Evolutionary conservation across 78 protist genomes (phyloP).

Genomic region (Dictyostelium capitatum): DNA sequence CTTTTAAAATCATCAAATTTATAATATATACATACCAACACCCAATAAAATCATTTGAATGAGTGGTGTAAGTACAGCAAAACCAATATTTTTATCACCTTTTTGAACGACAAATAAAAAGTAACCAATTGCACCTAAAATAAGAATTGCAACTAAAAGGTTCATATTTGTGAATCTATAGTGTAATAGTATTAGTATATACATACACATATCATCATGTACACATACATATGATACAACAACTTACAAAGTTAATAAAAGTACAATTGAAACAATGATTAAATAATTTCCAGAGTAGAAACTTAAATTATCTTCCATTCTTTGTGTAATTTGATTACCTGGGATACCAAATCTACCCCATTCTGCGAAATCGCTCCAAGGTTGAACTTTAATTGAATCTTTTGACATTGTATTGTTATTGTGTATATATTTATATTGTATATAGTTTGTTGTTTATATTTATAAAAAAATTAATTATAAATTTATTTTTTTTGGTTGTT

Average conservation of each 20-base stretch:
- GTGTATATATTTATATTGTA: too few relatives aligned
- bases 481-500: neutral
- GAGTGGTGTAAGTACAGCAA: neutral
- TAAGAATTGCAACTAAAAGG: conserved; percentile 36
- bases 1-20: too few relatives aligned
- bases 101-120: conserved; percentile 1
- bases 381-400: neutral
- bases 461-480: too few relatives aligned
- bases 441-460: too few relatives aligned
- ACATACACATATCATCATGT: too few relatives aligned
- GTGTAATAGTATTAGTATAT: neutral
- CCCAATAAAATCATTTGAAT: conserved; percentile 12
- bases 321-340: conserved; percentile 15
- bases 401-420: neutral
- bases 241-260: conserved; percentile 55
- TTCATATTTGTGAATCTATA: conserved; percentile 50
- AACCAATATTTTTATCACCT: conserved; percentile 13
- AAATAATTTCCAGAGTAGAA: conserved; percentile 60
- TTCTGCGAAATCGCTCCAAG: conserved; percentile 53
- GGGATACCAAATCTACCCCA: conserved; percentile 27
- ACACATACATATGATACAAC: too few relatives aligned
- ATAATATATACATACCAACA: neutral
- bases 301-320: conserved; percentile 34
- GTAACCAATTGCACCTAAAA: conserved; percentile 34
- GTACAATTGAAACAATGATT: conserved; percentile 30